Percentiles rank a stretch among this genome's conserved stretches.
phyloP scores from a whole-genome alignment of 2,329 filamentous ascomycete genomes.

The Neurospora sp. region DNA sequence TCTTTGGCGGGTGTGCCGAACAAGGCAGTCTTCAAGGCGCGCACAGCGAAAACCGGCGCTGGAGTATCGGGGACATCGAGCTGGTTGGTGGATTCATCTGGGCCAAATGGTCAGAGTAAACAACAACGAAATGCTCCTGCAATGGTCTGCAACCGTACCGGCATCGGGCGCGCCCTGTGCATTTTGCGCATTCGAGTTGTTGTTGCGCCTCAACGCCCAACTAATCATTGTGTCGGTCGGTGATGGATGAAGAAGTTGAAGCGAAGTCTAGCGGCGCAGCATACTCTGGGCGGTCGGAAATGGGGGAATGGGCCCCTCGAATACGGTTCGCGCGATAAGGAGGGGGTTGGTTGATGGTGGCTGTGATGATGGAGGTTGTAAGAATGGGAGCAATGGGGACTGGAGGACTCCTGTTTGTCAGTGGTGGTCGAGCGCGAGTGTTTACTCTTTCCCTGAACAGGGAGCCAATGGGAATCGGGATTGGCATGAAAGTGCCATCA shows the following conservation, averaged over 20 bases:
- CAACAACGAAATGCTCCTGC: background rate
- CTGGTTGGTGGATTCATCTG: constrained; percentile 31
- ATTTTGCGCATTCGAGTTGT: constrained; percentile 21
- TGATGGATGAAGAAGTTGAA: background rate
- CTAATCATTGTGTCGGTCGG: constrained; percentile 38
- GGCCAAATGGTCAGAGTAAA: constrained; percentile 3
- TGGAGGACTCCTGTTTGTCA: background rate
- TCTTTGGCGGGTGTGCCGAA: constrained; percentile 45
- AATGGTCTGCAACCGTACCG: background rate
- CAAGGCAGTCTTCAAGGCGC: constrained; percentile 52
- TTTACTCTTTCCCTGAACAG: constrained; percentile 3
- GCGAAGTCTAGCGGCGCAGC: background rate
- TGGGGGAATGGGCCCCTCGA: background rate
- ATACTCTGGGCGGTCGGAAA: background rate
- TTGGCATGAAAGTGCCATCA: background rate
- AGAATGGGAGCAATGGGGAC: background rate
- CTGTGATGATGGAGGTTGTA: background rate
- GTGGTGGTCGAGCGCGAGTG: background rate
- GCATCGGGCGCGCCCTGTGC: constrained; percentile 25
- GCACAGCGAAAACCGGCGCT: constrained; percentile 55
- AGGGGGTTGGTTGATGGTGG: background rate
- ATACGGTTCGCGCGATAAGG: background rate
- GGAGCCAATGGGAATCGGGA: background rate
- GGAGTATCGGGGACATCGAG: constrained; percentile 54
- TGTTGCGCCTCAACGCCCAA: constrained; percentile 45